Evolutionary conservation across 2,329 filamentous ascomycete genomes (phyloP), one percentile per base, ranked within the genome.

Genomic region (Bretziella fagacearum): DNA sequence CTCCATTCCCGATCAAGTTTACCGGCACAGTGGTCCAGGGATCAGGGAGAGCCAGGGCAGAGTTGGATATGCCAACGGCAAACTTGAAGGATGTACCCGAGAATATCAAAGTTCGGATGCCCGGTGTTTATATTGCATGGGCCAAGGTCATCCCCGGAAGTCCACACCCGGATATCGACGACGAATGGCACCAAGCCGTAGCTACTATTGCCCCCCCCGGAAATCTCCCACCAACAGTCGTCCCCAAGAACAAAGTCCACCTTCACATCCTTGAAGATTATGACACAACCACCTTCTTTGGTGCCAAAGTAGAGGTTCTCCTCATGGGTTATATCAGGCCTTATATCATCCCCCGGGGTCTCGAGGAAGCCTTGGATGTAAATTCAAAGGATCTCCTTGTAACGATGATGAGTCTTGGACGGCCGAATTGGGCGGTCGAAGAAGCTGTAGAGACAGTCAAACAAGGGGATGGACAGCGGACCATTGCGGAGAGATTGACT

Each of bases 111-210:
- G 60, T 71, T 52, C 67, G 70, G 2, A 63, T 82, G 43, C 61
- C 64, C 10, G 79, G 79, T 0, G 67, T 78, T 5, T 83, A 78
- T 54, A 74, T 79, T 32, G 77, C 74, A 2, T 83, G 79, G 78
- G 71, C 69, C 0, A 60, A 67, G 1, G 54, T 74, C 2, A 52
- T 66, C 1, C 60, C 63, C 0, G 33, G 13, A 22, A 26, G 29
- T 17, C 15, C 35, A 5, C 18, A 41, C 32, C 20, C 26, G n/a
- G 49, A 47, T 32, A 44, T 48, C 6, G 43, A 36, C n/a, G 40
- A 51, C 36, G 49, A 51, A 29, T 83, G 79, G 79, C 64, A 70
- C 51, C 70, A 77, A 53, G 66, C 68, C 2, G 62, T 82, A 8
- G 66, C 82, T 41, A 71, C 69, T 0, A 64, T 78, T 15, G 67